phyloP scores from a whole-genome alignment of 805 yeast genomes.

The Starmerella roubikii region DNA sequence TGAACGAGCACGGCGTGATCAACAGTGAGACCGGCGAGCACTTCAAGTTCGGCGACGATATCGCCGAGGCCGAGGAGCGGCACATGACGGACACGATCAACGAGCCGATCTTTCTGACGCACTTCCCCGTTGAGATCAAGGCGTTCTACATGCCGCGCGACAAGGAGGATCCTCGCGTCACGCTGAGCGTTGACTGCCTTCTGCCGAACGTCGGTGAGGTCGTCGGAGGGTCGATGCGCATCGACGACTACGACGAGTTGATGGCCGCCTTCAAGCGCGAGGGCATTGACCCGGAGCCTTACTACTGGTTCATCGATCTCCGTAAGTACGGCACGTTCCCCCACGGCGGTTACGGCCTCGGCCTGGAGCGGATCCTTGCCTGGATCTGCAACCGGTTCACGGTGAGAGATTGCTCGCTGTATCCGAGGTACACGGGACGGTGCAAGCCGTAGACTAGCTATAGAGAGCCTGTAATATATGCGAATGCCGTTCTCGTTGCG shows the following conservation, averaged over 20 bases:
- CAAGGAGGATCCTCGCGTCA: conserved; percentile 51
- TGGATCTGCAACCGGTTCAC: conserved; percentile 82
- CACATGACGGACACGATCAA: conserved; percentile 47
- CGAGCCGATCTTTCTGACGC: conserved; percentile 76
- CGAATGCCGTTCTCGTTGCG: no score
- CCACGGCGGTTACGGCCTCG: conserved; percentile 96
- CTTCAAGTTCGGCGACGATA: conserved; percentile 82
- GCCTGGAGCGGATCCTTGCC: conserved; percentile 72
- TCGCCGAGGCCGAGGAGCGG: conserved; percentile 55
- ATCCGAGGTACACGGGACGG: conserved; percentile 96
- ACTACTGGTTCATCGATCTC: conserved; percentile 70
- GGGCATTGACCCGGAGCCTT: conserved; percentile 40
- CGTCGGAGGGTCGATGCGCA: conserved; percentile 89
- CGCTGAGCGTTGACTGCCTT: conserved; percentile 77
- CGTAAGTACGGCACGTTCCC: conserved; percentile 72
- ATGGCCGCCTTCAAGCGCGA: conserved; percentile 37
- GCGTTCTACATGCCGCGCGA: conserved; percentile 77
- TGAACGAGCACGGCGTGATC: conserved; percentile 39
- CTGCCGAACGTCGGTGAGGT: conserved; percentile 89
- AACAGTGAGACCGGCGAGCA: conserved; percentile 80
- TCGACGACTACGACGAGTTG: conserved; percentile 43
- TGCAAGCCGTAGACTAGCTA: conserved; percentile 60
- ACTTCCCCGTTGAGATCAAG: conserved; percentile 66
- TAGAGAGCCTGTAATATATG: no score
- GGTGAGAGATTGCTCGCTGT: conserved; percentile 93